phyloP scores from a whole-genome alignment of 2,329 filamentous ascomycete species.

The Beauveria sp. region DNA sequence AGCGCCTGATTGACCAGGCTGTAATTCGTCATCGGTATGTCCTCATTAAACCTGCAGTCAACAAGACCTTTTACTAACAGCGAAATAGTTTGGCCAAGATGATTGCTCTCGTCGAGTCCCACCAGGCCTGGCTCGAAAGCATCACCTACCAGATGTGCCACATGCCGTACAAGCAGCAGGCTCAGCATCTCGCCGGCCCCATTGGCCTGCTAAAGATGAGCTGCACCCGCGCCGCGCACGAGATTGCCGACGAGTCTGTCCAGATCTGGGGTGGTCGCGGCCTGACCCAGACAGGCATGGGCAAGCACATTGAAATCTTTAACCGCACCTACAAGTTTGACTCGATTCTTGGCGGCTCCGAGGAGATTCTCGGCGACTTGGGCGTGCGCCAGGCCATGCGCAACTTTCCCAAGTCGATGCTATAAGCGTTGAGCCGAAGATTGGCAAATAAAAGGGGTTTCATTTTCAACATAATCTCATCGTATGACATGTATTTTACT shows the following conservation, averaged over 20 bases:
- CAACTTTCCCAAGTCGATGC: slow-evolving; percentile 74
- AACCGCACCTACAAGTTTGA: slow-evolving; percentile 79
- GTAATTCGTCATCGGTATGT: slow-evolving; percentile 71
- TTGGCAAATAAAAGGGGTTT: neutral
- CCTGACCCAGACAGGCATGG: slow-evolving; percentile 77
- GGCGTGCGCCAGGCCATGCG: slow-evolving; percentile 80
- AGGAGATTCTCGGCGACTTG: slow-evolving; percentile 75
- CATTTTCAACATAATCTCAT: neutral
- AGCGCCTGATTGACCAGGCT: slow-evolving; percentile 74
- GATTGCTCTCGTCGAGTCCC: slow-evolving; percentile 75
- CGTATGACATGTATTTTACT: neutral
- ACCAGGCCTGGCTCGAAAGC: slow-evolving; percentile 77
- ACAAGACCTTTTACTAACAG: neutral
- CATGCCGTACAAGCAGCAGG: slow-evolving; percentile 72
- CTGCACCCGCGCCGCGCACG: slow-evolving; percentile 67
- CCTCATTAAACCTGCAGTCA: neutral
- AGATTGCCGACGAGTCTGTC: slow-evolving; percentile 74
- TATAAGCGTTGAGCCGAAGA: slow-evolving; percentile 35
- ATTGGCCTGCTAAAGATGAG: slow-evolving; percentile 79
- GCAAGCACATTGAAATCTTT: slow-evolving; percentile 74
- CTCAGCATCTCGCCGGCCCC: slow-evolving; percentile 67
- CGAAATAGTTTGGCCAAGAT: slow-evolving; percentile 64
- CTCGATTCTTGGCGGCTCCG: slow-evolving; percentile 69
- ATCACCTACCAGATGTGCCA: slow-evolving; percentile 85
- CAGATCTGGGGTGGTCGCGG: slow-evolving; percentile 83